Evolutionary conservation across 1,284 basidiomycete genomes (phyloP), one percentile per base, ranked within the genome.

Genomic region (Pyrrhoderma lamaoense): DNA sequence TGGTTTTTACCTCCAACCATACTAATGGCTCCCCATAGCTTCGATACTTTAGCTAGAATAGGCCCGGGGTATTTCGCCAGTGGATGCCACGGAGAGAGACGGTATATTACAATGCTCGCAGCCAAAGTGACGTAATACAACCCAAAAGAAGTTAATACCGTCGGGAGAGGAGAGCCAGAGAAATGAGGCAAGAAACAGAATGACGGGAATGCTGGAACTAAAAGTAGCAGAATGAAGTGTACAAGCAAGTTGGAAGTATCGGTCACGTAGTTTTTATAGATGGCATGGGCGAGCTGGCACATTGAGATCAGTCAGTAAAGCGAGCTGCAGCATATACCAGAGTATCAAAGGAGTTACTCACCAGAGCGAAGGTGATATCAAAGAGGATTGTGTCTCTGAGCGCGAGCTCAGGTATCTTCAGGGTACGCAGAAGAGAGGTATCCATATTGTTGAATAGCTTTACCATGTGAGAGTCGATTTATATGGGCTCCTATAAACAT

Each of bases 11-110:
- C 57, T n/a, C 47, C 39, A 3, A 9, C 22, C 3, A 49, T 50
- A 11, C 49, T 35, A 18, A 49, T 57, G 2, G 55, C 27, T 8
- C 45, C 19, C 54, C 54, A 60, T 13, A 59, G 37, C 42, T 58
- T 61, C 16, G 58, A 55, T 2, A 59, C 43, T 22, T 56, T 58
- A 1, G 53, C 57, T 9, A 52, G 31, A 2, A 56, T 9, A 0
- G 60, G 61, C 3, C 61, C 61, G 25, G 61, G 60, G 35, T 56
- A 62, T 8, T 45, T 11, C 11, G 60, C 57, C 1, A 62, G 54
- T 5, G 61, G 60, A 51, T 62, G 61, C 42, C 61, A 56, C 9
- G 61, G 60, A 1, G 59, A 61, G 16, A 62, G 45, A 8, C 61
- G 58, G 48, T 61, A 62, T 19, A 54, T 14, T 0, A 45, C 31